Evolutionary conservation across 192 early-diverging fungal genomes (phyloP), one percentile per base, ranked within the genome.

Genomic region (Thamnidium elegans): DNA sequence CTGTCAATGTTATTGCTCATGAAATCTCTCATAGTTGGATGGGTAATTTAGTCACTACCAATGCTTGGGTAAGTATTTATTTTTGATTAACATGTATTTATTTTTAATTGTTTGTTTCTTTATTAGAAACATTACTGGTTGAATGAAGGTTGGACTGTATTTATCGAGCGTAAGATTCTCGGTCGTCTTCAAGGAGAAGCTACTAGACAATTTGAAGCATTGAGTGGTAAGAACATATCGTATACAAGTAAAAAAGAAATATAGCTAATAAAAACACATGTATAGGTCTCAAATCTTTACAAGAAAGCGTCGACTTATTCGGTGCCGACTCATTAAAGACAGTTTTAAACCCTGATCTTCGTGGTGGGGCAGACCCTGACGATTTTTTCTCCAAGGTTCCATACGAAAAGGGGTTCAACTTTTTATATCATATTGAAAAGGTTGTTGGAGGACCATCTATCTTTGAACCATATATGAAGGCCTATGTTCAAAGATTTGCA

Each of bases 391-490:
- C 86, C 10, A 73, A 78, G 7, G 79, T 93, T 52, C 96, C 96
- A 1, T 96, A 98, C 78, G 96, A 99, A 77, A 99, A 99, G 79
- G 97, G 95, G 19, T 97, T 90, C 70, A 93, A 93, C 73, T 75
- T 99, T 51, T 80, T 99, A 23, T 97, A 91, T 78, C 91, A 95
- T 68, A 85, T 98, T 43, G 96, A 99, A 73, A 82, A 88, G 67
- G 67, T 87, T 52, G 76, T 99, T 36, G 97, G 97, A 26, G 95
- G 94, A 4, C 69, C 87, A 0, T 73, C 79, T 15, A 82, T 92
- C 32, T 99, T 99, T 80, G 94, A 90, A 67, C 89, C 90, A 8
- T 96, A 88, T 59, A 80, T 92, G 79, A 86, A 84, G 62, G 81
- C 88, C 5, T 86, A 97, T 73, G 89, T 98, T 36, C 70, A 81